Base-by-base conservation (phyloP, 176 grass and related monocot species). In the Ampelocalamus luodianensis region DNA sequence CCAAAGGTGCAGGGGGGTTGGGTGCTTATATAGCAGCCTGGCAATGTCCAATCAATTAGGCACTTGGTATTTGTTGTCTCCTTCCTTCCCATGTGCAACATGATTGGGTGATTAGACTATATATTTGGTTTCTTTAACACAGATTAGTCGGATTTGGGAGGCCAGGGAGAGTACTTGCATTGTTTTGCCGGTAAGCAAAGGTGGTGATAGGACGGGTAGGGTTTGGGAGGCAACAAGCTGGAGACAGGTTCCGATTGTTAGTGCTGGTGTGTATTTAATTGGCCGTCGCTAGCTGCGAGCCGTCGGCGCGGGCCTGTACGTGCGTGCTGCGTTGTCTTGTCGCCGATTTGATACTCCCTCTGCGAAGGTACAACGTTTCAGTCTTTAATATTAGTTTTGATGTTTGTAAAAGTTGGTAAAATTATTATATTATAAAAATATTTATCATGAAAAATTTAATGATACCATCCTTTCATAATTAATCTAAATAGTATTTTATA, bases 11-110 rank as follows among this genome's bases (percentile, higher is more conserved):
- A 42, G 20, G 8, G 63, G 29, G 37, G 62, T 22, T 16, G 16
- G 78, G 44, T 49, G 44, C 17, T 79, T 68, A 53, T 80, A 80
- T 36, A 65, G 11, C 24, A 16, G 43, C 43, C 63, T 66, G 46
- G 29, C 78, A 23, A 40, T 38, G 49, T 22, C 55, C 15, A 75
- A 17, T 44, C 45, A 29, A 20, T 27, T 45, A 27, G 56, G 56
- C 43, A 79, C 42, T 46, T 36, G 61, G 77, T 36, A 29, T 34
- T 22, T 16, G 14, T 50, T 50, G 48, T 14, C 16, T 16, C 48
- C 26, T 26, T 79, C 46, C 45, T 48, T 48, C 45, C 27, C 32
- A 81, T 68, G 48, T 17, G 48, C 34, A 39, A 16, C 65, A 53
- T 69, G 20, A 69, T 81, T 69, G 65, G 10, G 44, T 36, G 77